These are phyloP conservation scores for Camelina hispida DNA, from an alignment of 345 rosid genomes.

Conservation along the genomic window DNA sequence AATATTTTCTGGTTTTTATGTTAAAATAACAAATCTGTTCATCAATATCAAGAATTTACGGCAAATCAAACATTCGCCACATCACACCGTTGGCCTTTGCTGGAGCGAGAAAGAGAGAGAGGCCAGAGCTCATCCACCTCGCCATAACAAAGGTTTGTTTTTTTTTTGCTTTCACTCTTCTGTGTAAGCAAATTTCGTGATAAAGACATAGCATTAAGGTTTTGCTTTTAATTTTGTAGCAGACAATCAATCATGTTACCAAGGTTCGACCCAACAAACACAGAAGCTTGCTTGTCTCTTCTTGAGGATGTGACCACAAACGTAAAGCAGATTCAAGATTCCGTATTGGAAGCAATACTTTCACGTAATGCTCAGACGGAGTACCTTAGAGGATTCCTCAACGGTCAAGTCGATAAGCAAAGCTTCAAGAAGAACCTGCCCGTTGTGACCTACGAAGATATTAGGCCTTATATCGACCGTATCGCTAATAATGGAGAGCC, in stretches of 20 bases:
- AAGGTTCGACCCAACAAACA: slow-evolving; percentile 62
- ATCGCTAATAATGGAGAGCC: slow-evolving; percentile 73
- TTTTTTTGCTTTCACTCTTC: not conserved
- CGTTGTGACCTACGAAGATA: slow-evolving; percentile 76
- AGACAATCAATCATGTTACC: slow-evolving; percentile 52
- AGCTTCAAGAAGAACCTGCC: slow-evolving; percentile 68
- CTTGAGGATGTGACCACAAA: slow-evolving; percentile 71
- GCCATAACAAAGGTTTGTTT: not conserved
- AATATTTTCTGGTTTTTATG: too few species aligned
- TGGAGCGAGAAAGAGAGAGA: not conserved
- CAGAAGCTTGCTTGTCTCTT: slow-evolving; percentile 60
- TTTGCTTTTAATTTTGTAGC: not conserved
- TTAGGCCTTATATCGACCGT: slow-evolving; percentile 63
- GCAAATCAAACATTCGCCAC: slow-evolving; percentile 19
- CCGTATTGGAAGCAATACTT: slow-evolving; percentile 59
- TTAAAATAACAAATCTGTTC: not conserved
- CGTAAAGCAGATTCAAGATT: slow-evolving; percentile 59
- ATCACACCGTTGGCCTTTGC: slow-evolving; percentile 23
- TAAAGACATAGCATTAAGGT: not conserved
- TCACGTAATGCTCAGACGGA: slow-evolving; percentile 59
- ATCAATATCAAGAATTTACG: not conserved
- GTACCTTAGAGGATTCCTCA: slow-evolving; percentile 61
- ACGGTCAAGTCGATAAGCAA: slow-evolving; percentile 51
- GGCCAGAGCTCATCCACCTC: not conserved
- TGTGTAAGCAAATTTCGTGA: not conserved